Base-by-base conservation (phyloP, 176 grass and related monocot species). In the Typha latifolia region DNA sequence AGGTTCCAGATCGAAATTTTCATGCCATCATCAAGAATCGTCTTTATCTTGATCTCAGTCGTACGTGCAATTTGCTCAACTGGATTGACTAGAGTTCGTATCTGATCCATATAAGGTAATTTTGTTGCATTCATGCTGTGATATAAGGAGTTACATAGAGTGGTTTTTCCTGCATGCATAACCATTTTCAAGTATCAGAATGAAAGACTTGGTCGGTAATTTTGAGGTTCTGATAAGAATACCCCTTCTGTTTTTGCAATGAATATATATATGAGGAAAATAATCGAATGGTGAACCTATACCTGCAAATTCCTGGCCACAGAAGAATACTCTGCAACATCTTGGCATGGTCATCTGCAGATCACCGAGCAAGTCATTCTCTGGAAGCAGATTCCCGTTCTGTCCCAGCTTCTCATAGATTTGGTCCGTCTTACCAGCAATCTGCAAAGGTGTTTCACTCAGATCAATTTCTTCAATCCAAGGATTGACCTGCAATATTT, bases 401-500 rank as follows among this genome's bases (percentile, higher is more conserved):
- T 89, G 88, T 65, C 85, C 84, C 67, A 97, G 82, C 73, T 97
- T 97, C 67, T 90, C 81, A 66, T 97, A 97, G 48, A 97, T 88
- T 74, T 49, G 62, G 2, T 65, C 57, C 3, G 78, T 79, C 74
- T 87, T 92, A 3, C 88, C 93, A 11, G 72, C 68, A 68, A 84
- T 49, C 70, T 97, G 85, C 68, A 97, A 73, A 66, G 93, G 93
- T 43, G 93, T 97, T 66, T 73, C 80, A 48, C 65, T 69, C 61
- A 97, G 88, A 77, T 97, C 81, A 70, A 97, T 82, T 74, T 97
- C 88, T 92, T 97, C 88, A 34, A 97, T 84, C 93, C 93, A 97
- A 72, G 93, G 88, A 74, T 97, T 97, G 9, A 91, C 80, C 73
- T 79, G 77, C 73, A 97, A 77, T 52, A 78, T 84, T 53, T 78